Evolutionary conservation across 192 early-diverging fungal species (phyloP).

Genomic region (Backusella mclennaniae): DNA sequence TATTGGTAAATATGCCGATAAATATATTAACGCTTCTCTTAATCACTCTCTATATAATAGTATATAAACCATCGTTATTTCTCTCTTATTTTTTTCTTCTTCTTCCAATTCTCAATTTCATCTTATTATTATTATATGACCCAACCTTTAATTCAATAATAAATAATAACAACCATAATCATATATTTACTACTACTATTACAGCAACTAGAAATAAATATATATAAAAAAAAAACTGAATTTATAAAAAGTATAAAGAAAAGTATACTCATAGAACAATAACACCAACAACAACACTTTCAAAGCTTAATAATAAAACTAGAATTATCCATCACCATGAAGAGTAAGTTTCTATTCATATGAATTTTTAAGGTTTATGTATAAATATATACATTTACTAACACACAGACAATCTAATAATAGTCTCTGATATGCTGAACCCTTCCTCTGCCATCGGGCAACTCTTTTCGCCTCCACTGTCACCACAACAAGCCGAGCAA

Average conservation of each 20-base stretch:
- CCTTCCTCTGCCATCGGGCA: not conserved
- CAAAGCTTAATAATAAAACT: not conserved
- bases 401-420: not conserved
- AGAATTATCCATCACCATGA: not conserved
- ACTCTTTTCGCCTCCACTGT: not conserved
- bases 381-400: not conserved
- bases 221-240: not conserved
- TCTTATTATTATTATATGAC: not conserved
- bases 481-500: not conserved
- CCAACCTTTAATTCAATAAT: not conserved
- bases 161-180: not conserved
- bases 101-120: not conserved
- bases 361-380: not conserved
- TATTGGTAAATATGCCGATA: conserved; percentile 1
- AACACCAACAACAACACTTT: not conserved
- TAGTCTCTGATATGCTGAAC: conserved; percentile 26
- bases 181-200: not conserved
- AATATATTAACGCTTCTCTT: not conserved
- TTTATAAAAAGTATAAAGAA: not conserved
- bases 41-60: not conserved
- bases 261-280: not conserved
- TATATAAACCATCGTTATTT: not conserved
- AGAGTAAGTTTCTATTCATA: not conserved
- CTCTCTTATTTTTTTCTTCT: not conserved
- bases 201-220: not conserved